phyloP scores from a whole-genome alignment of 306 rosid species.

The barrel medic (Medicago truncatula) region DNA sequence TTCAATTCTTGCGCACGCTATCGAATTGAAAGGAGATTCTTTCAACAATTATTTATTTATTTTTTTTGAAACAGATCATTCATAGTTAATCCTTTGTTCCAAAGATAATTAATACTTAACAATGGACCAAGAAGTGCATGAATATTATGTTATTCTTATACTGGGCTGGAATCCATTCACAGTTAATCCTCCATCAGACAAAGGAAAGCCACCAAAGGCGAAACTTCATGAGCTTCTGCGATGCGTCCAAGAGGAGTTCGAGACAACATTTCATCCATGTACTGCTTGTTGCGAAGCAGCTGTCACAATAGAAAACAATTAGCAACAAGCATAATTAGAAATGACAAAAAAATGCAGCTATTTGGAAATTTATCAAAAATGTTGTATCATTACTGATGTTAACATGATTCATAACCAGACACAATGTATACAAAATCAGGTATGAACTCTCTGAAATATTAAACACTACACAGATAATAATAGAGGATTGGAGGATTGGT shows the following conservation, averaged over 20 bases:
- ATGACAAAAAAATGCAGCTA: background rate
- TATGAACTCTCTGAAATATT: background rate
- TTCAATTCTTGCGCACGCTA: too few relatives aligned
- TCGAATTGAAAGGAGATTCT: too few relatives aligned
- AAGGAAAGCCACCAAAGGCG: constrained; percentile 80
- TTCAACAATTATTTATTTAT: too few relatives aligned
- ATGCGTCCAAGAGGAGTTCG: constrained; percentile 69
- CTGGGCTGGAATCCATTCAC: constrained; percentile 66
- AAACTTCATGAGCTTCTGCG: constrained; percentile 74
- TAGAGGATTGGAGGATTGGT: background rate
- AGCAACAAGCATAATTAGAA: constrained; percentile 5
- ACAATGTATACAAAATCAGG: background rate
- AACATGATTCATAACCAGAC: background rate
- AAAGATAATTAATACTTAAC: constrained; percentile 1
- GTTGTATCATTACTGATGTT: constrained; percentile 8
- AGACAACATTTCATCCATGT: constrained; percentile 53
- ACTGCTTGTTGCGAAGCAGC: constrained; percentile 64
- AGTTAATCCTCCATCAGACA: constrained; percentile 86
- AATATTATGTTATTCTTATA: constrained; percentile 41
- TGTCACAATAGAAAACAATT: constrained; percentile 35
- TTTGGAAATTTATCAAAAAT: constrained; percentile 15
- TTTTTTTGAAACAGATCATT: too few relatives aligned
- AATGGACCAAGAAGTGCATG: constrained; percentile 20
- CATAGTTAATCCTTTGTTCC: background rate
- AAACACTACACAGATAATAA: constrained; percentile 2